A percentile compares a stretch with the other conserved stretches of the same genome.
phyloP scores from a whole-genome alignment of 768 basidiomycete genomes.

The Tephrocybe rancida region DNA sequence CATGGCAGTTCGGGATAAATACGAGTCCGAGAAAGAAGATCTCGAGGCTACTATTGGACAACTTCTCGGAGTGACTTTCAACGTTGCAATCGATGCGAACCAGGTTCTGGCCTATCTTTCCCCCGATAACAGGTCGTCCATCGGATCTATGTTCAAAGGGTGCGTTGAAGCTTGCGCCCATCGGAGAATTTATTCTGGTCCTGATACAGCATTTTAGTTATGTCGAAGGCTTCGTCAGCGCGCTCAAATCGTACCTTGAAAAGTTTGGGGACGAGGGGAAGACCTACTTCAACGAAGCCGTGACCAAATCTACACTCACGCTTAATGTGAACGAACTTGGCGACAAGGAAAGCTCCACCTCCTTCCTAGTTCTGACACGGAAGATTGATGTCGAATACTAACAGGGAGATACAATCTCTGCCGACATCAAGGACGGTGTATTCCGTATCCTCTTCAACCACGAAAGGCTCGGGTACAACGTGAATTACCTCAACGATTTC shows the following conservation, averaged over 20 bases:
- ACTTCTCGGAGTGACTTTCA: constrained; percentile 26
- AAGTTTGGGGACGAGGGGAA: constrained; percentile 36
- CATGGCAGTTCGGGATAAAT: constrained; percentile 37
- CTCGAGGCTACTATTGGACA: constrained; percentile 30
- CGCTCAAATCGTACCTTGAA: constrained; percentile 26
- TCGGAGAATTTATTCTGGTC: not conserved
- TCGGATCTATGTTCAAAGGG: constrained; percentile 27
- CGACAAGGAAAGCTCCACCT: constrained; percentile 15
- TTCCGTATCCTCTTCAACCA: constrained; percentile 40
- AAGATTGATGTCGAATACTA: not conserved
- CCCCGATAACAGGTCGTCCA: constrained; percentile 17
- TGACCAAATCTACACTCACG: constrained; percentile 31
- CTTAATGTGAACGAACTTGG: constrained; percentile 30
- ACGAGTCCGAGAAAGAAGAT: constrained; percentile 33
- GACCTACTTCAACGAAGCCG: constrained; percentile 36
- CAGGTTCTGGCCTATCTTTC: constrained; percentile 34
- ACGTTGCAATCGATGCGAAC: constrained; percentile 33
- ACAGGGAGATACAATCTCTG: constrained; percentile 24
- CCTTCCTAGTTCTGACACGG: not conserved
- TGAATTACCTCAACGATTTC: constrained; percentile 22
- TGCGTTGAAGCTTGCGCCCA: constrained; percentile 1
- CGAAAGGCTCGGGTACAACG: constrained; percentile 33
- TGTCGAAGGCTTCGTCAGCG: constrained; percentile 34
- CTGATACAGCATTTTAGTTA: constrained; percentile 24
- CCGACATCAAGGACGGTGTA: constrained; percentile 39